Evolutionary conservation across 2,329 filamentous ascomycete genomes (phyloP).

Genomic region (Ophiosphaerella narmari): DNA sequence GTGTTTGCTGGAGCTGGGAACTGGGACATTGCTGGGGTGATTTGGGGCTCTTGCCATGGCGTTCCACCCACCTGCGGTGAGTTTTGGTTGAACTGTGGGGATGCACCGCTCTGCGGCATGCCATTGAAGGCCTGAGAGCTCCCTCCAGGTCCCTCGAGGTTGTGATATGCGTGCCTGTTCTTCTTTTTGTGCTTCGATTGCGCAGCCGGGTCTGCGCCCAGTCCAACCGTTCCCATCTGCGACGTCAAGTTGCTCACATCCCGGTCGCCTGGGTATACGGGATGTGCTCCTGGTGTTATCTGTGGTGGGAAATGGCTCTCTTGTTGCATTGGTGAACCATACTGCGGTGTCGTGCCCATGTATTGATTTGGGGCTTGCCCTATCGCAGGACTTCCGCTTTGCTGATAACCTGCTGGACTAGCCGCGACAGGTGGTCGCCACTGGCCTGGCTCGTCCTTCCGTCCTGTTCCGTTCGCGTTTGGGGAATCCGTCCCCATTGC

Average conservation of each 20-base stretch:
- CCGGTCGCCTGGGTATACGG: constrained; percentile 31
- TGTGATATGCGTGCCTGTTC: constrained; percentile 90
- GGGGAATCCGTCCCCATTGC: constrained; percentile 37
- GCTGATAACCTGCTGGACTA: constrained; percentile 51
- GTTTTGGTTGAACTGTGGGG: constrained; percentile 61
- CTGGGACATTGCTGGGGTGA: constrained; percentile 58
- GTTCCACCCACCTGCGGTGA: constrained; percentile 37
- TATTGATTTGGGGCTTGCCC: constrained; percentile 39
- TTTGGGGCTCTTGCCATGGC: constrained; percentile 49
- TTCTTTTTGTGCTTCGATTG: constrained; percentile 76
- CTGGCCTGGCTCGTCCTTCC: constrained; percentile 37
- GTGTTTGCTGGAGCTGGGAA: constrained; percentile 64
- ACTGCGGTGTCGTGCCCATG: constrained; percentile 32
- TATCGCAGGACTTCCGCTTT: constrained; percentile 42
- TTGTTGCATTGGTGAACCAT: constrained; percentile 34
- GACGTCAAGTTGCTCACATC: constrained; percentile 39
- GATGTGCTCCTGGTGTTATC: constrained; percentile 24
- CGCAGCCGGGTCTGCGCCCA: constrained; percentile 49
- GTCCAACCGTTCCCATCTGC: constrained; percentile 34
- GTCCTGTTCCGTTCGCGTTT: constrained; percentile 32
- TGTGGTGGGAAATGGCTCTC: constrained; percentile 51
- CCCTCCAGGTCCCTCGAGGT: constrained; percentile 71
- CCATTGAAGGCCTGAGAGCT: constrained; percentile 73
- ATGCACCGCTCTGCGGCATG: constrained; percentile 63
- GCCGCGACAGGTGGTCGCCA: constrained; percentile 51